A percentile compares a stretch with the other conserved stretches of the same genome.
Evolutionary conservation across 2,329 filamentous ascomycete genomes (phyloP).

Genomic region (Trichoderma pleuroti): DNA sequence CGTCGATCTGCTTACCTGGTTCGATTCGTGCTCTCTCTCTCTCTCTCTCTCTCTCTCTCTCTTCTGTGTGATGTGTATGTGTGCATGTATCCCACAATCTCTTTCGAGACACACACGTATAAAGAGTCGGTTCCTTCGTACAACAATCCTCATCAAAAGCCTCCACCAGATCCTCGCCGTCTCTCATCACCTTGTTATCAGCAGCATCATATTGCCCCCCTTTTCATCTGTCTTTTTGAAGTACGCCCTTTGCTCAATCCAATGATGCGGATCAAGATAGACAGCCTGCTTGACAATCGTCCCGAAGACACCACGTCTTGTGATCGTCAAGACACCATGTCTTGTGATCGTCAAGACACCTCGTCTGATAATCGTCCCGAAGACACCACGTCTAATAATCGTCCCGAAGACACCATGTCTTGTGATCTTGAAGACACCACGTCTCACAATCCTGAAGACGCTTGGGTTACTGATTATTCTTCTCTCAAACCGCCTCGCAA

Average conservation of each 20-base stretch:
- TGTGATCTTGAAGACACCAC: too few species aligned
- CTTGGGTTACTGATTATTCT: too few species aligned
- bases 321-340: too few species aligned
- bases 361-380: too few species aligned
- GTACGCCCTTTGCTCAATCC: neutral
- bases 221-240: neutral
- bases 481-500: too few species aligned
- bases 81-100: neutral
- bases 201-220: neutral
- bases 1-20: too few species aligned
- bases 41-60: neutral
- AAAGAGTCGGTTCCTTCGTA: neutral
- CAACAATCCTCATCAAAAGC: neutral
- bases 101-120: neutral
- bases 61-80: too few species aligned
- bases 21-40: neutral
- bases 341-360: too few species aligned
- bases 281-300: neutral
- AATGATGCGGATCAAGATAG: neutral
- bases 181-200: neutral
- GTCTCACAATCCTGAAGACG: too few species aligned
- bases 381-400: too few species aligned
- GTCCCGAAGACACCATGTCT: too few species aligned
- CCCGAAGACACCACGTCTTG: too few species aligned
- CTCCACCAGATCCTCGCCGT: neutral